Evolutionary conservation across 2,329 filamentous ascomycete species (phyloP), one percentile per base, ranked within the genome.

Genomic region (Sarocladium oryzae): DNA sequence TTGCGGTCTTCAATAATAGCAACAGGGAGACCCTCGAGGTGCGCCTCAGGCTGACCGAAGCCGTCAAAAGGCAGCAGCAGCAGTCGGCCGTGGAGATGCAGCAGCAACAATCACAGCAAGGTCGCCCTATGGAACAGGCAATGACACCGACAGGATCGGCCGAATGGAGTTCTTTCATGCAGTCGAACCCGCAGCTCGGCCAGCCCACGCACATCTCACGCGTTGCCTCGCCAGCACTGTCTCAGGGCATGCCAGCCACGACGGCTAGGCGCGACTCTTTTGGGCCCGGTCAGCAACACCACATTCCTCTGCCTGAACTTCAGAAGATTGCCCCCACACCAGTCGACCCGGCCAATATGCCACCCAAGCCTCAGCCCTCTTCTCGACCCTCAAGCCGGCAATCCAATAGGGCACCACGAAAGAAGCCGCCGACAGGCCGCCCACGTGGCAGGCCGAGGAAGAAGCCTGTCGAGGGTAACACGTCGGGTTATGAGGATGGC

Each of bases 21-120:
- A 78, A 85, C 54, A 86, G 85, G 58, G 91, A 97, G 68, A 97
- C 88, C 1, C 72, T 99, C 53, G 93, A 99, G 70, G 92, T 99
- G 57, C 95, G 87, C 66, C 76, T 99, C 55, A 90, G 89, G 63
- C 76, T 99, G 52, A 86, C 90, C 2, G 85, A 86, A 15, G 85
- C 96, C 32, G 78, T 84, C 16, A 87, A 79, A 50, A 77, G 73
- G 40, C 65, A 66, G 20, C 67, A 18, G 62, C 60, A 3, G 55
- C 58, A 15, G 56, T n/a, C n/a, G n/a, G 58, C 7, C 61, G 59
- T 23, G 54, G 59, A 21, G 52, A 48, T 50, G 52, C 54, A 53
- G 50, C 57, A 56, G 49, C 58, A 45, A 23, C 43, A 54, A 54
- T 41, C 43, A 52, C 38, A 40, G n/a, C 51, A 52, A 18, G 55